Percentiles rank a stretch among this genome's conserved stretches.
Conservation (phyloP, 768 basidiomycete genomes). For the Psilocybe azurescens region DNA sequence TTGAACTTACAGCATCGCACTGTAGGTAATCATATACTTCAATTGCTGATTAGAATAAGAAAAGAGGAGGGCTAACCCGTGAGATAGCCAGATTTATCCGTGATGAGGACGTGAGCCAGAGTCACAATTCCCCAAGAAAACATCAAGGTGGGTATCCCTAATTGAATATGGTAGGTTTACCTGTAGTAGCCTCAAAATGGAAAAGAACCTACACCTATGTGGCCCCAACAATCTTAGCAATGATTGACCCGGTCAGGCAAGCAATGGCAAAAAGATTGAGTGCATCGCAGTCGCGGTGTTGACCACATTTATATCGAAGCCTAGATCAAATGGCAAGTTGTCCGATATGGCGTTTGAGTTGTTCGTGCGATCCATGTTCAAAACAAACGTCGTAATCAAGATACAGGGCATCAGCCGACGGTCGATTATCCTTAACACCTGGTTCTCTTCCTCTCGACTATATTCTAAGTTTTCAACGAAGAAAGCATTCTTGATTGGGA, state of each 20-base stretch:
- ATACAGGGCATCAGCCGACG: constrained; percentile 35
- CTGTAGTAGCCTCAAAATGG: not conserved
- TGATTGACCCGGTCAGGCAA: constrained; percentile 41
- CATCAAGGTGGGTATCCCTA: constrained; percentile 46
- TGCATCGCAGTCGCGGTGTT: constrained; percentile 43
- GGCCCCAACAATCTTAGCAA: constrained; percentile 45
- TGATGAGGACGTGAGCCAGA: constrained; percentile 39
- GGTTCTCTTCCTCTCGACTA: constrained; percentile 36
- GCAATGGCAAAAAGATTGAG: constrained; percentile 39
- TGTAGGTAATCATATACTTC: constrained; percentile 7
- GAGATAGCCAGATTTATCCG: constrained; percentile 40
- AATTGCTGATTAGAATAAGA: not conserved
- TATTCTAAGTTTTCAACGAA: constrained; percentile 35
- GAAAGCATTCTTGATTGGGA: constrained; percentile 25
- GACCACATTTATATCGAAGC: constrained; percentile 45
- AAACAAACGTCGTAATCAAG: constrained; percentile 37
- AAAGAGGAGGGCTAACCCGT: constrained; percentile 25
- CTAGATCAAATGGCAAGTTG: constrained; percentile 41
- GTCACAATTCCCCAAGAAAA: constrained; percentile 46
- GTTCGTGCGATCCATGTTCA: constrained; percentile 49
- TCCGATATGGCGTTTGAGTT: constrained; percentile 47
- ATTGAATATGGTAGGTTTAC: not conserved
- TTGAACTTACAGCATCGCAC: constrained; percentile 42
- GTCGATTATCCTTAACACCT: constrained; percentile 32
- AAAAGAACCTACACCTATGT: constrained; percentile 33